Evolutionary conservation across 768 basidiomycete genomes (phyloP), one percentile per base, ranked within the genome.

Genomic region (Solioccasus polychromus): DNA sequence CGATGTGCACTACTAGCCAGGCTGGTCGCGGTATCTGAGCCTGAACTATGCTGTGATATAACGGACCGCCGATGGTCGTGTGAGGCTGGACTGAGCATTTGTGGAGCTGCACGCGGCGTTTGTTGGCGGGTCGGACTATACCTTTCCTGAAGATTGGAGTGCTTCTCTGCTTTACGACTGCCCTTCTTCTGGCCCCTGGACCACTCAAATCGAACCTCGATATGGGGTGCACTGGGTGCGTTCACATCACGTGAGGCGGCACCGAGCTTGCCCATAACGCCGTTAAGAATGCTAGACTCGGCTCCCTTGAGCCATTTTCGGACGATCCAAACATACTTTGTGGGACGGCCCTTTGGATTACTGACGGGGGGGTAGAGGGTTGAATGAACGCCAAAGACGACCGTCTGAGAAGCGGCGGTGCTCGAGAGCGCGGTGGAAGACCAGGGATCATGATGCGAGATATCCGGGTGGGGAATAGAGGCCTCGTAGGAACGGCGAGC

Each of bases 131-230:
- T 50, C 22, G 39, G 54, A 24, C 50, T 62, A 14, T 29, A 41
- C 11, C 22, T 42, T 17, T 50, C 50, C 19, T 30, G 48, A 43
- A 44, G 20, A 17, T 35, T 47, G 7, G 37, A 31, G 18, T 35
- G 47, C 56, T 58, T 57, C 24, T 58, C 54, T 22, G 19, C 22
- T 56, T 54, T 63, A 26, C 54, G 59, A 17, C 42, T 54, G 22
- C 50, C 52, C 48, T 57, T 55, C 54, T 62, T 62, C 34, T 49
- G 40, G 25, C 53, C 59, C 38, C 85, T 69, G 56, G 76, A 77
- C 90, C 90, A 92, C 66, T 91, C 88, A 60, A 92, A 85, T 36
- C 81, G 68, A 17, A 92, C 79, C 56, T 91, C 87, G 2, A 88
- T 76, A 20, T 70, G 72, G 1, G 68, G 71, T 31, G 4, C 28